Evolutionary conservation across 179 eudicot species (phyloP).

Genomic region (Beta lomatogona): DNA sequence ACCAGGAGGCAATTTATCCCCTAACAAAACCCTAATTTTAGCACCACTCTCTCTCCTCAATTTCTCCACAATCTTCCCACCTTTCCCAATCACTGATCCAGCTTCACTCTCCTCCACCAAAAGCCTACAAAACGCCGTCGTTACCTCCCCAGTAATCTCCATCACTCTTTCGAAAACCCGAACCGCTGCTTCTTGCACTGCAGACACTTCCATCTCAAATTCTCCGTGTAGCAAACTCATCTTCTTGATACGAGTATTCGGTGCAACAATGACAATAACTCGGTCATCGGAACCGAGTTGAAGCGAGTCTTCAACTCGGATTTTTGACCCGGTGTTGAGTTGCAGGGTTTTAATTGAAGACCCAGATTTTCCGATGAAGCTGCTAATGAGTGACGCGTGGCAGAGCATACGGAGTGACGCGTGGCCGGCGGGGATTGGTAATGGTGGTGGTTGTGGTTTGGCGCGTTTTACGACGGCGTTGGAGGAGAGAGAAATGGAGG

Average conservation of each 20-base stretch:
- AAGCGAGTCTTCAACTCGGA: conserved; percentile 45
- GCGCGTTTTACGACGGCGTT: conserved; percentile 15
- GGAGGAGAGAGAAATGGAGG: conserved; percentile 1
- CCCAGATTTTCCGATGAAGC: conserved; percentile 59
- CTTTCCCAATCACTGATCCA: conserved; percentile 77
- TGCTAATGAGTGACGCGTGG: conserved; percentile 46
- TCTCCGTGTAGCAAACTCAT: not conserved
- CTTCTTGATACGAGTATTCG: conserved; percentile 18
- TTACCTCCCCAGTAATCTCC: conserved; percentile 35
- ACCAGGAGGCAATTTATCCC: conserved; percentile 44
- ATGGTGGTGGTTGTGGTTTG: conserved; percentile 21
- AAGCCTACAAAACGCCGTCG: conserved; percentile 46
- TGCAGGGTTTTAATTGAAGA: conserved; percentile 49
- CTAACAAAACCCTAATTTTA: conserved; percentile 64
- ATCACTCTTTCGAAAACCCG: conserved; percentile 45
- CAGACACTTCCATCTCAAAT: conserved; percentile 30
- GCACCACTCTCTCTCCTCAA: conserved; percentile 66
- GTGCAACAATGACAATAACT: conserved; percentile 39
- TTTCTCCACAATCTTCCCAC: conserved; percentile 64
- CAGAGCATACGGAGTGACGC: conserved; percentile 50
- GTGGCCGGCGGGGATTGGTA: conserved; percentile 35
- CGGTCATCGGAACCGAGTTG: conserved; percentile 36
- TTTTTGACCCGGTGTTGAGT: conserved; percentile 38
- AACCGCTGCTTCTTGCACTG: conserved; percentile 36
- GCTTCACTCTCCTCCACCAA: conserved; percentile 50